These are phyloP conservation scores for Lophiostoma macrostomum DNA, from an alignment of 495 filamentous ascomycete species.

Conservation along the genomic window DNA sequence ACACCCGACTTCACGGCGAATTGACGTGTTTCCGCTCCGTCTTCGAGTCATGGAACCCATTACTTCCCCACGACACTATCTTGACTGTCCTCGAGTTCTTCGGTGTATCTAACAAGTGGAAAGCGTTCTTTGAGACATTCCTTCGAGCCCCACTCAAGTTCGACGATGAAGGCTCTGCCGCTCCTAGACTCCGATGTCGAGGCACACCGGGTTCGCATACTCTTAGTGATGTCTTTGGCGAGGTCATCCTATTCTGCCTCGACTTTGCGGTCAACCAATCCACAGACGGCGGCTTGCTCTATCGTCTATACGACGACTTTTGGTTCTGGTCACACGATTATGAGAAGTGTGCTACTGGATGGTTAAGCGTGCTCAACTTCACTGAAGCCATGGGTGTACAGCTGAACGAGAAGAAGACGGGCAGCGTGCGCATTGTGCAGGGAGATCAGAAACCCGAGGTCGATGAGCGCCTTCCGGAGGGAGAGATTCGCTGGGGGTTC, in stretches of 20 bases:
- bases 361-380: constrained; percentile 56
- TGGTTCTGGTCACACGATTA: constrained; percentile 64
- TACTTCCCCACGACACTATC: constrained; percentile 60
- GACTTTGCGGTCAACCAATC: constrained; percentile 63
- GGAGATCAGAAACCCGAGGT: constrained; percentile 27
- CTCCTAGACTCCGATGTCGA: constrained; percentile 48
- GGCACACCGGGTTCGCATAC: constrained; percentile 61
- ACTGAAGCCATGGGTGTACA: constrained; percentile 53
- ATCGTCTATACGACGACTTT: constrained; percentile 65
- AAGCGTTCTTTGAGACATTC: constrained; percentile 60
- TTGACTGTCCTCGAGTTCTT: constrained; percentile 57
- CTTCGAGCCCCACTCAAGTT: constrained; percentile 61
- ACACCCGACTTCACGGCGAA: constrained; percentile 53
- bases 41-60: constrained; percentile 61
- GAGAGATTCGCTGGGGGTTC: constrained; percentile 66
- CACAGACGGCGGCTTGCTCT: constrained; percentile 52
- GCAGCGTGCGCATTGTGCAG: constrained; percentile 49
- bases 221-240: constrained; percentile 58
- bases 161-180: constrained; percentile 47
- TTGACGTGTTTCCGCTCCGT: constrained; percentile 61
- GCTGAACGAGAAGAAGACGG: constrained; percentile 59
- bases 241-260: constrained; percentile 61
- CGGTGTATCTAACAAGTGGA: constrained; percentile 57
- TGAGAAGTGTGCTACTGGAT: constrained; percentile 54
- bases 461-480: constrained; percentile 47